A percentile compares a stretch with the other conserved stretches of the same genome.
Conservation (phyloP, 164 flowering plant species). For the Piper betle region DNA sequence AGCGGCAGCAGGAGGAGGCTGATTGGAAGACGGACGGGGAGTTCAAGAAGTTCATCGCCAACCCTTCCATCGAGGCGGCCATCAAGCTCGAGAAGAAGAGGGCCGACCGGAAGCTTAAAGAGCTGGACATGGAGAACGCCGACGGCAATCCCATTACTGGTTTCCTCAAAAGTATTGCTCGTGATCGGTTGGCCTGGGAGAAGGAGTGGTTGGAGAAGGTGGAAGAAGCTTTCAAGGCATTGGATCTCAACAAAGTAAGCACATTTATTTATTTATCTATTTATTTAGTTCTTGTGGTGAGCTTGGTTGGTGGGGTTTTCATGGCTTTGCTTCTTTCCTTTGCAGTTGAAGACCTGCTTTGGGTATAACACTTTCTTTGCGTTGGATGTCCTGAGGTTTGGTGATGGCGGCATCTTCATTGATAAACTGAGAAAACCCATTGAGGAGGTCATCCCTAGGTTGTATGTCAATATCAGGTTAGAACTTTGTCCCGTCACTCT, state of each 20-base stretch:
- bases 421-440: constrained; percentile 86
- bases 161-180: constrained; percentile 33
- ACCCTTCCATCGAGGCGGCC: constrained; percentile 89
- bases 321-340: neutral
- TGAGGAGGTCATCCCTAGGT: constrained; percentile 68
- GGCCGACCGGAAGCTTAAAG: constrained; percentile 81
- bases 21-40: constrained; percentile 93
- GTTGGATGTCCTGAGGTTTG: constrained; percentile 85
- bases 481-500: too few species aligned
- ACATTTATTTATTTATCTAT: neutral
- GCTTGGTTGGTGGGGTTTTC: neutral
- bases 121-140: constrained; percentile 51
- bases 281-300: neutral
- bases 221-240: constrained; percentile 75
- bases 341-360: constrained; percentile 79
- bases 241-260: constrained; percentile 81
- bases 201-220: constrained; percentile 74
- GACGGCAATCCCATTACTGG: constrained; percentile 42
- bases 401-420: constrained; percentile 89
- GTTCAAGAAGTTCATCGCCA: constrained; percentile 95
- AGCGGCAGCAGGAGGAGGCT: constrained; percentile 43
- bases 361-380: constrained; percentile 88
- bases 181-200: constrained; percentile 54
- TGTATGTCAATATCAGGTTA: too few species aligned
- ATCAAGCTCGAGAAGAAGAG: constrained; percentile 93